phyloP scores from a whole-genome alignment of 31 red algal genomes.

The Porphyra umbilicalis region DNA sequence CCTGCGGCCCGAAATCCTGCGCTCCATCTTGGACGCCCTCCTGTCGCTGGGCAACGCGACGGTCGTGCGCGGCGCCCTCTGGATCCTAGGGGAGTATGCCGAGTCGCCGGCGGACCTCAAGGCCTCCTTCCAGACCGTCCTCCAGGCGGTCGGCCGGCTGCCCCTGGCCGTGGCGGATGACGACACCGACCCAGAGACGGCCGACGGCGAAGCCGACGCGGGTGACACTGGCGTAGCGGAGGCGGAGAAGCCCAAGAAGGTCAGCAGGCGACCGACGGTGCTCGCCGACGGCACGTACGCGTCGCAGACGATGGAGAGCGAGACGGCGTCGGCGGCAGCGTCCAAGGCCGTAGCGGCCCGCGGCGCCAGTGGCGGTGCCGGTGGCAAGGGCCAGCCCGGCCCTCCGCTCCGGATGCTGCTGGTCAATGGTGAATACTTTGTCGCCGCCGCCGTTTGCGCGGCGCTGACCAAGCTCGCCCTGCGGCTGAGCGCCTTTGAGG shows the following conservation, averaged over 20 bases:
- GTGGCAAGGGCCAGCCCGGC: not conserved
- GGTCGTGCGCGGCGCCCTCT: conserved; percentile 63
- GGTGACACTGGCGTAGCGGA: not conserved
- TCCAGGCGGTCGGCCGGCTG: conserved; percentile 44
- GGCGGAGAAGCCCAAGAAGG: conserved; percentile 1
- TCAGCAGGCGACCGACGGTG: conserved; percentile 31
- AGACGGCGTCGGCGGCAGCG: conserved; percentile 11
- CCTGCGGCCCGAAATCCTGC: conserved; percentile 44
- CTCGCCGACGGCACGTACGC: conserved; percentile 93
- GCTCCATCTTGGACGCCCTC: conserved; percentile 30
- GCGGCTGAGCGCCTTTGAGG: conserved; percentile 34
- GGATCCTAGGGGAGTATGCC: conserved; percentile 85
- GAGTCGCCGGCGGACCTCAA: conserved; percentile 50
- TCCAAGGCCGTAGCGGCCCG: not conserved
- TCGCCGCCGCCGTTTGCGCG: conserved; percentile 76
- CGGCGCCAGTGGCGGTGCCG: conserved; percentile 6
- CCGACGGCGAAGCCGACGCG: conserved; percentile 22
- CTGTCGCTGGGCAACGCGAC: conserved; percentile 21
- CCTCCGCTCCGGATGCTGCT: conserved; percentile 61
- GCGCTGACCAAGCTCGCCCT: conserved; percentile 82
- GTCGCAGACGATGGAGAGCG: conserved; percentile 43
- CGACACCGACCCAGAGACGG: conserved; percentile 15
- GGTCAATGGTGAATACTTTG: conserved; percentile 56
- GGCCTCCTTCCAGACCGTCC: conserved; percentile 64
- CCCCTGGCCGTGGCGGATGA: conserved; percentile 25